Evolutionary conservation across 495 filamentous ascomycete species (phyloP).

Genomic region (Penicillium angulare): DNA sequence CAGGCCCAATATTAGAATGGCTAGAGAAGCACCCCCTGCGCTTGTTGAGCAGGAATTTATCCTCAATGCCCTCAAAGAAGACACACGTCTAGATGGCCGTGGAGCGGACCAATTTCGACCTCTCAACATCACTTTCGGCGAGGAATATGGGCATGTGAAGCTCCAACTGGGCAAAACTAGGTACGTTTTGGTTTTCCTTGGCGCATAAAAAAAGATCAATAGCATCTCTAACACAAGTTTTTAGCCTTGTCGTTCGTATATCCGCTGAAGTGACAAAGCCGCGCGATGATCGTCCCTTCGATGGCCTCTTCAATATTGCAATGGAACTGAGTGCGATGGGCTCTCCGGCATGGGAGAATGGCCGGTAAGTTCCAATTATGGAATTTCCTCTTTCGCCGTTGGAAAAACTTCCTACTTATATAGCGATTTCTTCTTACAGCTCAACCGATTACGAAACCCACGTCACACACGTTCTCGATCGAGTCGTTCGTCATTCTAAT

Average conservation of each 20-base stretch:
- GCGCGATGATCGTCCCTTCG: slow-evolving; percentile 84
- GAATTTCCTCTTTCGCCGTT: not conserved
- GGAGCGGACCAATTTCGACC: slow-evolving; percentile 72
- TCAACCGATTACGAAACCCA: slow-evolving; percentile 78
- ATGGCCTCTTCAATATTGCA: slow-evolving; percentile 88
- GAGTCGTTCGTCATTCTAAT: slow-evolving; percentile 84
- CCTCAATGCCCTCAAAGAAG: slow-evolving; percentile 69
- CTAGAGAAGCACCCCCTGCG: slow-evolving; percentile 84
- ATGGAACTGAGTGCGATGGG: slow-evolving; percentile 92
- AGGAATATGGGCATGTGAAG: slow-evolving; percentile 89
- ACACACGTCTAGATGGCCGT: slow-evolving; percentile 80
- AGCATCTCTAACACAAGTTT: not conserved
- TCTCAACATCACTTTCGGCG: slow-evolving; percentile 76
- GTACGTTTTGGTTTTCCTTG: slow-evolving; percentile 39
- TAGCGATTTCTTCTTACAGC: slow-evolving; percentile 26
- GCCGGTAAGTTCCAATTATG: slow-evolving; percentile 52
- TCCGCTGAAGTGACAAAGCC: slow-evolving; percentile 85
- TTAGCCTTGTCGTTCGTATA: slow-evolving; percentile 77
- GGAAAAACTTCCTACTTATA: not conserved
- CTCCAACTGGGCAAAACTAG: slow-evolving; percentile 88
- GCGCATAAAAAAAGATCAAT: not conserved
- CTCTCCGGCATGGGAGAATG: slow-evolving; percentile 84
- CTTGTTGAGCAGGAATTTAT: slow-evolving; percentile 75
- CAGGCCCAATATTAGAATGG: slow-evolving; percentile 58
- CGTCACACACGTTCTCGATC: slow-evolving; percentile 84